A percentile compares a stretch with the other conserved stretches of the same genome.
phyloP scores from a whole-genome alignment of 2,329 filamentous ascomycete species.

The Alternaria alternata region DNA sequence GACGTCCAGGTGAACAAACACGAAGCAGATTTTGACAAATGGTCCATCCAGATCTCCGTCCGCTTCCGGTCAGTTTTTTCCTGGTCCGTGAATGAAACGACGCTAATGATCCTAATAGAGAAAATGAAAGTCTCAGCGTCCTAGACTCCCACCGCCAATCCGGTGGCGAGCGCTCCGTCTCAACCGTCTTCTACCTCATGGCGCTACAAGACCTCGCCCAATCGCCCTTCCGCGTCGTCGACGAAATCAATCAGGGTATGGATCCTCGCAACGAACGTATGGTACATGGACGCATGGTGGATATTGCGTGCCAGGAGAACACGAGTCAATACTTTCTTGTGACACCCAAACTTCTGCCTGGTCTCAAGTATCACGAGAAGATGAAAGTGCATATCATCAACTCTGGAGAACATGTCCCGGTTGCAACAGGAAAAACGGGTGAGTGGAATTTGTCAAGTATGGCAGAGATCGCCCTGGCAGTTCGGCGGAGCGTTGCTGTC shows the following conservation, averaged over 20 bases:
- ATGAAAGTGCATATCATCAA: slow-evolving; percentile 97
- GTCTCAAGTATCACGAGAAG: slow-evolving; percentile 82
- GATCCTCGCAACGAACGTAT: slow-evolving; percentile 97
- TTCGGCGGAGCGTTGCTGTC: slow-evolving; percentile 35
- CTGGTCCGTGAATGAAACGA: neutral
- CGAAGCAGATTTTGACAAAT: slow-evolving; percentile 87
- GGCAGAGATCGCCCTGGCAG: slow-evolving; percentile 43
- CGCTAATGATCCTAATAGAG: slow-evolving; percentile 23
- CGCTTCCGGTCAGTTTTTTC: slow-evolving; percentile 77
- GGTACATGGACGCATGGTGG: slow-evolving; percentile 97
- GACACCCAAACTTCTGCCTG: slow-evolving; percentile 91
- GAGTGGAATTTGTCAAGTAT: slow-evolving; percentile 56
- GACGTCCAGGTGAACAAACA: slow-evolving; percentile 90
- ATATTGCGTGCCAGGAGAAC: slow-evolving; percentile 88
- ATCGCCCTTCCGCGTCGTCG: slow-evolving; percentile 95
- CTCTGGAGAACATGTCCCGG: slow-evolving; percentile 74
- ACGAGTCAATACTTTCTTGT: slow-evolving; percentile 90
- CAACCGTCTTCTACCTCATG: slow-evolving; percentile 99
- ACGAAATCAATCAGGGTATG: slow-evolving; percentile 99
- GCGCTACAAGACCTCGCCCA: slow-evolving; percentile 92
- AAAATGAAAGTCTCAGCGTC: slow-evolving; percentile 81
- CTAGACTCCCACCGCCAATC: slow-evolving; percentile 94
- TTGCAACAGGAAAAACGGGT: slow-evolving; percentile 40
- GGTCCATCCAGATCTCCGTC: slow-evolving; percentile 93
- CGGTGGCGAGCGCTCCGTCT: slow-evolving; percentile 93